phyloP scores from a whole-genome alignment of 2,329 filamentous ascomycete genomes.

The Fusarium penzigii region DNA sequence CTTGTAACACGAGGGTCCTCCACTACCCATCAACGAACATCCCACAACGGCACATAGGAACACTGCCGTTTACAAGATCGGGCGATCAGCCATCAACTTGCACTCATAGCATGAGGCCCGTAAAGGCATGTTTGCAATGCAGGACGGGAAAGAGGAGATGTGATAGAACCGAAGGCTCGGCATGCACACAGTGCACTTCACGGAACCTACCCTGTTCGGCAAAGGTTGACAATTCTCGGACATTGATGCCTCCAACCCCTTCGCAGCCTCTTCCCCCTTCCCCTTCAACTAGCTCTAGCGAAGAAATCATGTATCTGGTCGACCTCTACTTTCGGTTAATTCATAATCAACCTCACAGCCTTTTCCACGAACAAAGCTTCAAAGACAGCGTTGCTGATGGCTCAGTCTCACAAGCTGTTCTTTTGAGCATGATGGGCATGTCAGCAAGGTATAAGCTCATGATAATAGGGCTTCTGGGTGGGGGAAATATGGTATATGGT shows the following conservation, averaged over 20 bases:
- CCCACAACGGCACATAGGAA: no score
- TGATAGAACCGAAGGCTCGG: neutral
- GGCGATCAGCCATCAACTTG: no score
- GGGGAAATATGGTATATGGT: neutral
- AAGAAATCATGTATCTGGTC: slow-evolving; percentile 13
- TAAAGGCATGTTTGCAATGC: slow-evolving; percentile 20
- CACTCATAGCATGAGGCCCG: slow-evolving; percentile 14
- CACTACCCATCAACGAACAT: no score
- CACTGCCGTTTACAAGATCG: no score
- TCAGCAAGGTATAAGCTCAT: slow-evolving; percentile 18
- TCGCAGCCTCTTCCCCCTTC: neutral
- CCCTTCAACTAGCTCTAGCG: neutral
- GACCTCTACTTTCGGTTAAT: slow-evolving; percentile 24
- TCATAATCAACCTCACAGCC: slow-evolving; percentile 24
- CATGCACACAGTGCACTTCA: slow-evolving; percentile 17
- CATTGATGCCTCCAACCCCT: neutral
- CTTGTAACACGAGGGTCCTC: no score
- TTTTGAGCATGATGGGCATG: slow-evolving; percentile 23
- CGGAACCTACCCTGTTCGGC: slow-evolving; percentile 17
- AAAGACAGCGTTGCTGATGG: slow-evolving; percentile 12
- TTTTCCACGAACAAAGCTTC: slow-evolving; percentile 23
- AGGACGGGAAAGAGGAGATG: slow-evolving; percentile 22
- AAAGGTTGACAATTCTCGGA: neutral
- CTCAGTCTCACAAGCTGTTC: slow-evolving; percentile 12
- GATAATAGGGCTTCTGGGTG: neutral